phyloP scores from a whole-genome alignment of 2,329 filamentous ascomycete genomes.

The Penicillium sp. region DNA sequence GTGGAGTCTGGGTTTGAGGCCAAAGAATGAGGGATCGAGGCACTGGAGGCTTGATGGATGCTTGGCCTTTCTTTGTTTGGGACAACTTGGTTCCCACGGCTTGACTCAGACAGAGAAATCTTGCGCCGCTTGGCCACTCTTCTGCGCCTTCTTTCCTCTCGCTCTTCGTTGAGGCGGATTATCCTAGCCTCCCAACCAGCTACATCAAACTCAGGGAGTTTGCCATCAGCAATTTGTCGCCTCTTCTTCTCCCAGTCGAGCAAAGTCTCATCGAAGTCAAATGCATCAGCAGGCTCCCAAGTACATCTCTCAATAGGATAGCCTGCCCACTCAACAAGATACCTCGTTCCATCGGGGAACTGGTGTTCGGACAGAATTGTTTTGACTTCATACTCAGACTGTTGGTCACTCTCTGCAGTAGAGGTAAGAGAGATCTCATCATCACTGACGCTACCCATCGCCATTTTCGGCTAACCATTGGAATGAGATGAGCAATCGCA shows the following conservation, averaged over 20 bases:
- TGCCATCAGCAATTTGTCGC: constrained; percentile 35
- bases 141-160: constrained; percentile 31
- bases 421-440: constrained; percentile 64
- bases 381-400: constrained; percentile 61
- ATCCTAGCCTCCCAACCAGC: constrained; percentile 35
- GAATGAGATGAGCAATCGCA: neutral
- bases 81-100: neutral
- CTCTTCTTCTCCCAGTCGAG: constrained; percentile 47
- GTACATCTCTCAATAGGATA: constrained; percentile 63
- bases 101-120: constrained; percentile 22
- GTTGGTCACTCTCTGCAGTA: constrained; percentile 49
- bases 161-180: constrained; percentile 26
- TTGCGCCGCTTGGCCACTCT: constrained; percentile 35
- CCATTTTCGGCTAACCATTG: neutral
- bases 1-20: neutral
- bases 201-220: constrained; percentile 38
- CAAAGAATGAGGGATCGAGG: neutral
- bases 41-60: neutral
- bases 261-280: constrained; percentile 45
- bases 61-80: neutral
- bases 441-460: constrained; percentile 38
- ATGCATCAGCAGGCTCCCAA: constrained; percentile 56
- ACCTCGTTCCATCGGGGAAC: constrained; percentile 46
- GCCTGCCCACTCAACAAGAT: constrained; percentile 68
- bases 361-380: constrained; percentile 56